A percentile compares a stretch with the other conserved stretches of the same genome.
Evolutionary conservation across 73 alveolate species (phyloP).

Genomic region (Paramecium octaurelia): DNA sequence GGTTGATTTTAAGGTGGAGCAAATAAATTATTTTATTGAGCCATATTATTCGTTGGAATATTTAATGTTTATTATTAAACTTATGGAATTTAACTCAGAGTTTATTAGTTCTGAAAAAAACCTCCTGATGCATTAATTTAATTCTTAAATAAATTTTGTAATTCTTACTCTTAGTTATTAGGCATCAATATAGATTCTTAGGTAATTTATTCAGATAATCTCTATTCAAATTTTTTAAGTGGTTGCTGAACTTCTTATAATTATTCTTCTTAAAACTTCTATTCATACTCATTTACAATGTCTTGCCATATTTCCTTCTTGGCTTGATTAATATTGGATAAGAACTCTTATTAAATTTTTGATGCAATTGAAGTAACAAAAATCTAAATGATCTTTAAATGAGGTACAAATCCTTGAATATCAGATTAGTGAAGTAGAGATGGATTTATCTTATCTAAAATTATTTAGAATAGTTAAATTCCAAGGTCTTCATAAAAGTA

Average conservation of each 20-base stretch:
- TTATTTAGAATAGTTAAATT: neutral
- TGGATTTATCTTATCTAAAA: neutral
- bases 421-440: neutral
- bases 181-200: neutral
- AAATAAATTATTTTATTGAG: neutral
- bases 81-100: neutral
- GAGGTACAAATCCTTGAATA: neutral
- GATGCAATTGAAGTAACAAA: neutral
- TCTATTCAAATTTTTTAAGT: neutral
- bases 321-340: neutral
- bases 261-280: slow-evolving; percentile 39
- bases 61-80: neutral
- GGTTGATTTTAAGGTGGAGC: neutral
- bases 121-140: neutral
- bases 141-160: neutral
- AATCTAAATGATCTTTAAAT: neutral
- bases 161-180: neutral
- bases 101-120: too few species aligned
- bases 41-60: neutral
- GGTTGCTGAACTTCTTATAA: neutral
- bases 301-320: neutral
- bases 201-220: neutral
- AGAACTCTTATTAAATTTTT: neutral
- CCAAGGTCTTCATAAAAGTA: neutral
- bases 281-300: slow-evolving; percentile 57